phyloP scores from a whole-genome alignment of 306 rosid species.

The Lathyrus aphaca region DNA sequence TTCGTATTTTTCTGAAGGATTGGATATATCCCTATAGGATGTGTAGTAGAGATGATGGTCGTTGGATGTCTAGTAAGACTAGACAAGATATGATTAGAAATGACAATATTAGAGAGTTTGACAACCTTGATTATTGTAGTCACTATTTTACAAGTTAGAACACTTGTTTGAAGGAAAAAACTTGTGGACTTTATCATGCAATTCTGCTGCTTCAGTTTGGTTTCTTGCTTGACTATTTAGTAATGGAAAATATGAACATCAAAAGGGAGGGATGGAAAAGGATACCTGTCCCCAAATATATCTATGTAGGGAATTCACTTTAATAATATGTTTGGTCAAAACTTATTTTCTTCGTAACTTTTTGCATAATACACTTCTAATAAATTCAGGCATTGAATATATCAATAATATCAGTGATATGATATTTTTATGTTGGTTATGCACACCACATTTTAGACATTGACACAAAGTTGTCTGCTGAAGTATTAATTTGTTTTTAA shows the following conservation, averaged over 20 bases:
- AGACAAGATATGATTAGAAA: too few species aligned
- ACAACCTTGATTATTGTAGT: too few species aligned
- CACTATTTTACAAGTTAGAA: too few species aligned
- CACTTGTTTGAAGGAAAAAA: not conserved
- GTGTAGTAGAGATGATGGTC: too few species aligned
- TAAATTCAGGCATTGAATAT: not conserved
- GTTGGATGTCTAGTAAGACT: too few species aligned
- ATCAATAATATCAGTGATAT: not conserved
- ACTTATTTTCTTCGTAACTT: not conserved
- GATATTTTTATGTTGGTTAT: not conserved
- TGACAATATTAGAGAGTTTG: too few species aligned
- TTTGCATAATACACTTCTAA: not conserved
- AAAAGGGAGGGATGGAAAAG: not conserved
- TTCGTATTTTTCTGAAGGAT: too few species aligned
- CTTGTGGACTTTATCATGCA: conserved; percentile 4
- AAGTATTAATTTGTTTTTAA: not conserved
- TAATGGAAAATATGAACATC: not conserved
- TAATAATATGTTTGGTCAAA: not conserved
- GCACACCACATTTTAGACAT: not conserved
- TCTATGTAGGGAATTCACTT: not conserved
- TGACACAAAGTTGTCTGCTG: not conserved
- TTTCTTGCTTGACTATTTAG: not conserved
- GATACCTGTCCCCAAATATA: not conserved
- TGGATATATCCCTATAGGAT: too few species aligned
- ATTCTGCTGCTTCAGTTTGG: conserved; percentile 8